Base-by-base conservation (phyloP, 495 filamentous ascomycete species). In the Chaetomium fimeti region DNA sequence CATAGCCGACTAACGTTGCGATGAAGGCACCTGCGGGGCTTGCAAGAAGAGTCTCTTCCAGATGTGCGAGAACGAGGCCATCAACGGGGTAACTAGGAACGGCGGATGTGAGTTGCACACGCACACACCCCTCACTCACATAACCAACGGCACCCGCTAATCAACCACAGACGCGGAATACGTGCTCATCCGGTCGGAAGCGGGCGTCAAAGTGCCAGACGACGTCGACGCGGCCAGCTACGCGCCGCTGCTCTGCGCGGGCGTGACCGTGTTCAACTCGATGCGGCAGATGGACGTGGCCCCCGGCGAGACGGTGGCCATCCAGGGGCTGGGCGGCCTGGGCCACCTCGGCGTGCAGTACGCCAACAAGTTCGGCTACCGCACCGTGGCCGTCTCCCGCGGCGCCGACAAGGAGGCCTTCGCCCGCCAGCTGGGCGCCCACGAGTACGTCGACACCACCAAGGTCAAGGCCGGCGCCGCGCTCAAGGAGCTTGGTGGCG, bases 321-420 rank as follows among this genome's bases (percentile, higher is more conserved):
- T 90, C 12, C 85, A 89, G 70, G 87, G 87, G 0, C 79, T 90
- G 15, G 87, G 87, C 16, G 87, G 87, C 0, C 78, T 90, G 0
- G 88, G 88, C 24, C 88, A 90, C 74, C 71, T 90, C 15, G 89
- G 86, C 2, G 74, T 89, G 28, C 87, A 90, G 70, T 90, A 83
- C 71, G 84, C 87, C 15, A 78, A 75, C 64, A 83, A 82, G 65
- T 84, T 91, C 73, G 88, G 88, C 12, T 91, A 84, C 78, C 81
- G 78, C 22, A 84, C 85, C 32, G 83, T 88, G 0, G 89, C 87
- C 0, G 69, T 91, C 16, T 87, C 83, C 28, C 79, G 80, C 11
- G 82, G 84, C 42, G 75, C 74, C 40, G 66, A 72, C 32, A 91
- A 91, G 79, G 76, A 83, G 55, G 72, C 80, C 38, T 86, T 88